A percentile compares a stretch with the other conserved stretches of the same genome.
phyloP scores from a whole-genome alignment of 768 basidiomycete species.

The Amanita brunnescens region DNA sequence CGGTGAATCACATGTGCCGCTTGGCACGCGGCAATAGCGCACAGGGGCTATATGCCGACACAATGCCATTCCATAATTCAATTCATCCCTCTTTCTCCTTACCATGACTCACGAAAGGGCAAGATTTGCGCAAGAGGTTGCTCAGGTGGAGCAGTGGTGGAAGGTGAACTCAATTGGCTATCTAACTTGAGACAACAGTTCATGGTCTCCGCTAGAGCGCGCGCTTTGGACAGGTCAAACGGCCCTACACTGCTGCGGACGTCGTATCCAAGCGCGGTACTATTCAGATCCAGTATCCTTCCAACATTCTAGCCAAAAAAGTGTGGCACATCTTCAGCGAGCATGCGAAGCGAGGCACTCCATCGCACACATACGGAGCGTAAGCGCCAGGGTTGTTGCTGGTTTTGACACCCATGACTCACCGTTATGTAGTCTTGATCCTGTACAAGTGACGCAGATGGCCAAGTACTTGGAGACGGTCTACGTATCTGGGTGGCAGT shows the following conservation, averaged over 20 bases:
- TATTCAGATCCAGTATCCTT: constrained; percentile 78
- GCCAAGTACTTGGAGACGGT: constrained; percentile 97
- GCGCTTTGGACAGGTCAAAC: constrained; percentile 78
- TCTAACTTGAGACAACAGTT: constrained; percentile 4
- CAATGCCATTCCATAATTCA: background rate
- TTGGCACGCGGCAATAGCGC: constrained; percentile 14
- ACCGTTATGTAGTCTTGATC: constrained; percentile 69
- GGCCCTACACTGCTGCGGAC: constrained; percentile 89
- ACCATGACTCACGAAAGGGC: constrained; percentile 59
- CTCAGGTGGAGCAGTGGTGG: constrained; percentile 85
- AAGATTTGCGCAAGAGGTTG: constrained; percentile 74
- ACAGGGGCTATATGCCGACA: constrained; percentile 13
- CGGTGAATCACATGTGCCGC: constrained; percentile 39
- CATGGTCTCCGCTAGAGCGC: constrained; percentile 44
- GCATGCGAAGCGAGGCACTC: constrained; percentile 69
- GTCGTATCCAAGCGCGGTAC: constrained; percentile 94
- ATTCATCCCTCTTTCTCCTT: constrained; percentile 9
- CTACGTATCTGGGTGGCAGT: constrained; percentile 97
- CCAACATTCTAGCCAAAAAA: constrained; percentile 80
- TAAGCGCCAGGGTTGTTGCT: constrained; percentile 40
- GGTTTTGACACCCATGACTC: background rate
- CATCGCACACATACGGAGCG: constrained; percentile 98
- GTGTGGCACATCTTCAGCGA: constrained; percentile 66
- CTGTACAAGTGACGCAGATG: constrained; percentile 98
- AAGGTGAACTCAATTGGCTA: constrained; percentile 44